Base-by-base conservation (phyloP, 176 grass and related monocot species). In the Hyparrhenia diplandra region DNA sequence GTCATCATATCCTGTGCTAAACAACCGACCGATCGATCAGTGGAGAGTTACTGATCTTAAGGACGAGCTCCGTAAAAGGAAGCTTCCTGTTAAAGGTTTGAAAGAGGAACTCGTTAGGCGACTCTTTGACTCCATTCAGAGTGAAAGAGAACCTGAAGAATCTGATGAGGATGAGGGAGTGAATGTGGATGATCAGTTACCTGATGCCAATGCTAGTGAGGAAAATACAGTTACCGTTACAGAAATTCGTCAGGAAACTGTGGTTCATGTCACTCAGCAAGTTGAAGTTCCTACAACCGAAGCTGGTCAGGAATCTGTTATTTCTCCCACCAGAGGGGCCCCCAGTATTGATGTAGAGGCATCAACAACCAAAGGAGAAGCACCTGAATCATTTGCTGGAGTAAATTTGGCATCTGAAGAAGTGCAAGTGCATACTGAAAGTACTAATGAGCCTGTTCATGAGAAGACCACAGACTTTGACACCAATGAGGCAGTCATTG, bases 31-130 rank as follows among this genome's bases (percentile, higher is more conserved):
- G 7, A 96, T 99, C 12, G 97, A 99, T 82, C 97, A 96, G 77
- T 99, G 93, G 97, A 93, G 87, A 75, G 97, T 99, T 45, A 93
- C 93, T 34, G 97, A 99, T 77, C 83, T 99, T 61, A 95, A 92
- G 85, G 97, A 96, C 23, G 97, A 99, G 69, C 87, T 99, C 4
- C 88, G 88, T 68, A 96, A 83, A n/a, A 96, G 97, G 64, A 93
- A 39, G 76, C 86, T 99, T 37, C 85, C 93, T 64, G 65, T 99
- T 16, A 95, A 89, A 79, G 97, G 97, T 59, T 78, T 99, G 72
- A 99, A 99, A 88, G 97, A 99, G 66, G 97, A 99, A 55, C 77
- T 99, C 68, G 93, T 99, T 60, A 93, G 91, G 77, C 80, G 91
- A 40, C 85, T 99, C 35, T 84, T 84, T 76, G 97, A 96, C 2